Evolutionary conservation across 2,329 filamentous ascomycete genomes (phyloP).

Genomic region (Cryphonectria naterciae): DNA sequence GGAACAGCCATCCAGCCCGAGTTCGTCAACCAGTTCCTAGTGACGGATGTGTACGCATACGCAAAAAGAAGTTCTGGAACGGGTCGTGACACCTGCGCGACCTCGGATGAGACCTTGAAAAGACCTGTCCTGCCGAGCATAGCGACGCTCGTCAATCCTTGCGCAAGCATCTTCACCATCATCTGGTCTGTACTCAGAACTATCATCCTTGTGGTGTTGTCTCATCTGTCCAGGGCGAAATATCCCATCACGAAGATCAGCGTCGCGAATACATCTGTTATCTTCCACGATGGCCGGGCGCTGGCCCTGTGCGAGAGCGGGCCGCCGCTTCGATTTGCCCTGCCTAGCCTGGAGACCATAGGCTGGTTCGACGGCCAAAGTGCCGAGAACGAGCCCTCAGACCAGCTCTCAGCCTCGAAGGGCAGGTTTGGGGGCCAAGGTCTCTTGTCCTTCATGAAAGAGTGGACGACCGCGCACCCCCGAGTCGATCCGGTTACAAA

Average conservation of each 20-base stretch:
- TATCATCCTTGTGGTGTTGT: slow-evolving; percentile 60
- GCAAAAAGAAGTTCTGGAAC: slow-evolving; percentile 45
- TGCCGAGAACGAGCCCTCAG: slow-evolving; percentile 54
- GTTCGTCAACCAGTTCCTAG: slow-evolving; percentile 71
- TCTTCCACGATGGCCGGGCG: slow-evolving; percentile 71
- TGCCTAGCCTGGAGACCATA: slow-evolving; percentile 68
- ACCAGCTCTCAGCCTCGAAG: slow-evolving; percentile 10
- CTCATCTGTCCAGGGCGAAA: slow-evolving; percentile 58
- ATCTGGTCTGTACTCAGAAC: slow-evolving; percentile 59
- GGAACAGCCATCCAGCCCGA: slow-evolving; percentile 54
- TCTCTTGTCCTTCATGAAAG: slow-evolving; percentile 63
- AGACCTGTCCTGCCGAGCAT: slow-evolving; percentile 70
- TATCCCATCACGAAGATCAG: slow-evolving; percentile 68
- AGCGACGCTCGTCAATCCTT: slow-evolving; percentile 65
- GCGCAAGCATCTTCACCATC: slow-evolving; percentile 55
- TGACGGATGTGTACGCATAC: slow-evolving; percentile 68
- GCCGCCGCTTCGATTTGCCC: slow-evolving; percentile 66
- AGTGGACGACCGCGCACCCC: slow-evolving; percentile 74
- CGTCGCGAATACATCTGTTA: slow-evolving; percentile 68
- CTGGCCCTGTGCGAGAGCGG: slow-evolving; percentile 74
- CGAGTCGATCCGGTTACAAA: slow-evolving; percentile 67
- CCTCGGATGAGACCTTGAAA: slow-evolving; percentile 41
- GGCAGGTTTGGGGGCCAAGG: slow-evolving; percentile 58
- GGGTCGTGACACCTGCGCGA: background rate
- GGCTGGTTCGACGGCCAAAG: slow-evolving; percentile 69